Percentiles rank a stretch among this genome's conserved stretches.
These are phyloP conservation scores for Mortierella polycephala DNA, from an alignment of 371 early-diverging fungal species.

Conservation along the genomic window DNA sequence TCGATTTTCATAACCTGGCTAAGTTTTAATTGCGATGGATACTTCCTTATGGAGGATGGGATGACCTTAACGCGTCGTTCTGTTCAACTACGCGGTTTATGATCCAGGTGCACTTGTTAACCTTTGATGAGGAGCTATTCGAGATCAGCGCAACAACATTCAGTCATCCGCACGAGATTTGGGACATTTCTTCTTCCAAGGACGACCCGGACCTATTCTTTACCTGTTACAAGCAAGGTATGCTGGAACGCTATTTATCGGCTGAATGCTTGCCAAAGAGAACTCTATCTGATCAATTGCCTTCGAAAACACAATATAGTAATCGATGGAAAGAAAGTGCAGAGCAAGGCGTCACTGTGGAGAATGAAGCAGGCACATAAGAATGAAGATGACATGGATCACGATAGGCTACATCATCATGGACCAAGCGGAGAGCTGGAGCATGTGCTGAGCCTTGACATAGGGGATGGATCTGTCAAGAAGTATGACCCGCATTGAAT, in stretches of 20 bases:
- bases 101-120: conserved; percentile 40
- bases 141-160: conserved; percentile 71
- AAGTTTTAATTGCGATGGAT: neutral
- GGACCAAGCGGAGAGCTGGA: conserved; percentile 42
- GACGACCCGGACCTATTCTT: conserved; percentile 69
- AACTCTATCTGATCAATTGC: too few species aligned
- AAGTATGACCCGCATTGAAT: conserved; percentile 18
- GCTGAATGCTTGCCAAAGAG: too few species aligned
- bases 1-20: neutral
- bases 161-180: conserved; percentile 77
- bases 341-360: conserved; percentile 53
- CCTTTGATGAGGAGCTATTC: conserved; percentile 54
- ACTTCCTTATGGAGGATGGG: neutral
- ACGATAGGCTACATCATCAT: conserved; percentile 36
- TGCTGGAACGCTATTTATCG: neutral
- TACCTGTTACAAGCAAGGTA: conserved; percentile 71
- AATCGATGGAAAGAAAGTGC: conserved; percentile 42
- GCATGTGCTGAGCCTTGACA: conserved; percentile 40
- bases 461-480: conserved; percentile 45
- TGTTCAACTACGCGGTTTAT: neutral
- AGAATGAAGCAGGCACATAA: conserved; percentile 31
- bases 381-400: conserved; percentile 20
- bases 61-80: neutral
- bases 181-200: conserved; percentile 76
- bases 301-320: conserved; percentile 9